Percentiles rank a stretch among this genome's conserved stretches.
phyloP scores from a whole-genome alignment of 306 rosid species.

The Quercus gilva region DNA sequence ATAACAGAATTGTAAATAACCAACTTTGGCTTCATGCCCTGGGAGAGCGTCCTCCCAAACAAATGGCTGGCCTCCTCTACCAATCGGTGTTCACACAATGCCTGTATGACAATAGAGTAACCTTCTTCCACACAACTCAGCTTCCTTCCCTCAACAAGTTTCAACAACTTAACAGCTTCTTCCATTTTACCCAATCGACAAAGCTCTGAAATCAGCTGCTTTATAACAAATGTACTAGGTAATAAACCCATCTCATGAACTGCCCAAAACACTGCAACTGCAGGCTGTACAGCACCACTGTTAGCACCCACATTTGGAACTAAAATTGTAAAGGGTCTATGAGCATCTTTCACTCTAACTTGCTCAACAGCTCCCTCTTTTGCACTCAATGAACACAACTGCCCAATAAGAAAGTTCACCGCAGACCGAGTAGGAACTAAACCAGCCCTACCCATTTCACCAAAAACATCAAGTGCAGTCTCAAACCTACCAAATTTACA shows the following conservation, averaged over 20 bases:
- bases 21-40: slow-evolving; percentile 55
- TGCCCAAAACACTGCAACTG: slow-evolving; percentile 54
- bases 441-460: slow-evolving; percentile 46
- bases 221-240: slow-evolving; percentile 62
- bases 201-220: slow-evolving; percentile 53
- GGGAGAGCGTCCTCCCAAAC: slow-evolving; percentile 21
- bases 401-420: slow-evolving; percentile 54
- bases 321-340: slow-evolving; percentile 50
- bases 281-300: slow-evolving; percentile 54
- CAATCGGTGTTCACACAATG: slow-evolving; percentile 42
- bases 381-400: slow-evolving; percentile 54
- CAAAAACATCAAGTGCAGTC: slow-evolving; percentile 55
- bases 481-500: slow-evolving; percentile 58
- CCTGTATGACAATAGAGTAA: slow-evolving; percentile 48
- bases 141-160: slow-evolving; percentile 49
- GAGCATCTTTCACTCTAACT: slow-evolving; percentile 44
- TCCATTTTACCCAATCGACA: slow-evolving; percentile 54
- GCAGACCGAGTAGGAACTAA: slow-evolving; percentile 68
- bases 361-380: slow-evolving; percentile 60
- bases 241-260: slow-evolving; percentile 40
- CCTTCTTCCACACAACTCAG: slow-evolving; percentile 47
- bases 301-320: slow-evolving; percentile 58
- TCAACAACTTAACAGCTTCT: slow-evolving; percentile 52
- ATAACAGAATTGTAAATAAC: slow-evolving; percentile 55
- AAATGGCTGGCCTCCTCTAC: slow-evolving; percentile 38